phyloP scores from a whole-genome alignment of 768 basidiomycete genomes.

The Suillus bovinus region DNA sequence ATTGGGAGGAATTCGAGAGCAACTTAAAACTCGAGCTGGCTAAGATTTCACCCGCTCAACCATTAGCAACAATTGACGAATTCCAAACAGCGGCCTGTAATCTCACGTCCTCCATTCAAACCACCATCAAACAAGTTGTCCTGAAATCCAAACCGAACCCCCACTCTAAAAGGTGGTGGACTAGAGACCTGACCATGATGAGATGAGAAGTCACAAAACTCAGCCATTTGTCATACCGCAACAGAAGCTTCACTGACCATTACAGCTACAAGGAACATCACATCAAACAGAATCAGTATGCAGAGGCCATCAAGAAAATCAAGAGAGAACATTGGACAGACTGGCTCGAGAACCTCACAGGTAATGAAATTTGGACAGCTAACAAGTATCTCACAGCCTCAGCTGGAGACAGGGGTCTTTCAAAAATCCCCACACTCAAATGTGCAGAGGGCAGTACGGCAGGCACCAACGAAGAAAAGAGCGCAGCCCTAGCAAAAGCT shows the following conservation, averaged over 20 bases:
- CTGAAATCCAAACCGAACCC: background rate
- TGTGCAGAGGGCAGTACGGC: background rate
- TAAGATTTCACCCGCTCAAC: background rate
- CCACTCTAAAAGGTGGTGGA: background rate
- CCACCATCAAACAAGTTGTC: background rate
- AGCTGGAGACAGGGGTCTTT: background rate
- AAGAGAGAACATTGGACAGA: slow-evolving; percentile 24
- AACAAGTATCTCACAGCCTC: slow-evolving; percentile 21
- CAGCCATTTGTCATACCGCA: background rate
- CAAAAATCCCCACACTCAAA: slow-evolving; percentile 7
- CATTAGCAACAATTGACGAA: background rate
- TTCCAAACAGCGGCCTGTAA: background rate
- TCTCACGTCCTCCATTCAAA: background rate
- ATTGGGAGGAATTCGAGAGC: background rate
- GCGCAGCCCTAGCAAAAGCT: slow-evolving; percentile 12
- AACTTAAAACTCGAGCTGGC: background rate
- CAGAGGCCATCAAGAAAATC: slow-evolving; percentile 31
- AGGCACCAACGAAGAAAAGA: slow-evolving; percentile 23
- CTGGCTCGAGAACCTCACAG: slow-evolving; percentile 26
- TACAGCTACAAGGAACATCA: background rate
- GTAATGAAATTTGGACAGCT: slow-evolving; percentile 24
- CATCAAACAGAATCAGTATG: background rate
- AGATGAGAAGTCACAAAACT: background rate
- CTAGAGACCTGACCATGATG: background rate
- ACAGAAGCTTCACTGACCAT: background rate